phyloP scores from a whole-genome alignment of 2,329 filamentous ascomycete genomes.

The Nemania sp. region DNA sequence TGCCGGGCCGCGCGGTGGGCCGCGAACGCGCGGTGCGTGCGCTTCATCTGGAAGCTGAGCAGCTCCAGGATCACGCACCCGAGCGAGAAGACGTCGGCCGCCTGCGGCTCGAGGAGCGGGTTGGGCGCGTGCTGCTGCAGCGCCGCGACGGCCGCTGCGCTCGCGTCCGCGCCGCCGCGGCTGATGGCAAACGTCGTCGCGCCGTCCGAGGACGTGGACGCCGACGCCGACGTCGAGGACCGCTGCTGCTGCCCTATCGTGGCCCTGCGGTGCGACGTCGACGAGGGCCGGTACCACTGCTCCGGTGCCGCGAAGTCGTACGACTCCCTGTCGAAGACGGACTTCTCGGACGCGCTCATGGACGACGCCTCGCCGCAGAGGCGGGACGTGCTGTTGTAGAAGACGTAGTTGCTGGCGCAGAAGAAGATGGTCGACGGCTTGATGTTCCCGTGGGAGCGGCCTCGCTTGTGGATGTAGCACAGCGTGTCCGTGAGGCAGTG shows the following conservation, averaged over 20 bases:
- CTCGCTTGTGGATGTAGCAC: slow-evolving; percentile 67
- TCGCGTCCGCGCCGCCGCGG: slow-evolving; percentile 38
- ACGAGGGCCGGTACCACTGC: slow-evolving; percentile 55
- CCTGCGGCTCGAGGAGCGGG: slow-evolving; percentile 56
- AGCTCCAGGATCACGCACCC: slow-evolving; percentile 76
- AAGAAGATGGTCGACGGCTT: slow-evolving; percentile 73
- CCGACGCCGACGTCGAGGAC: slow-evolving; percentile 33
- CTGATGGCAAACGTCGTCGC: slow-evolving; percentile 45
- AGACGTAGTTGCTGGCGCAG: slow-evolving; percentile 66
- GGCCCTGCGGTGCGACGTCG: slow-evolving; percentile 37
- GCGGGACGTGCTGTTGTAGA: slow-evolving; percentile 65
- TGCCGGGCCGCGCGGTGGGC: slow-evolving; percentile 69
- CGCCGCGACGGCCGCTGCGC: slow-evolving; percentile 42
- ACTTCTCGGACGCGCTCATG: slow-evolving; percentile 49
- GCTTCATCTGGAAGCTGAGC: slow-evolving; percentile 70
- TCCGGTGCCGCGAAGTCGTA: slow-evolving; percentile 79
- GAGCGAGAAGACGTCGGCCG: slow-evolving; percentile 73
- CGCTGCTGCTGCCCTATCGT: slow-evolving; percentile 39
- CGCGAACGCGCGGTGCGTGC: slow-evolving; percentile 67
- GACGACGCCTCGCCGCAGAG: slow-evolving; percentile 50
- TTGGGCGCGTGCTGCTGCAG: slow-evolving; percentile 46
- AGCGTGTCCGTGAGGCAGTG: slow-evolving; percentile 73
- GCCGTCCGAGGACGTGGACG: slow-evolving; percentile 42
- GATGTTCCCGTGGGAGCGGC: slow-evolving; percentile 69
- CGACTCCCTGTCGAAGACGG: slow-evolving; percentile 65